Evolutionary conservation across 176 grass and related monocot species (phyloP).

Genomic region (Bothriochloa decipiens): DNA sequence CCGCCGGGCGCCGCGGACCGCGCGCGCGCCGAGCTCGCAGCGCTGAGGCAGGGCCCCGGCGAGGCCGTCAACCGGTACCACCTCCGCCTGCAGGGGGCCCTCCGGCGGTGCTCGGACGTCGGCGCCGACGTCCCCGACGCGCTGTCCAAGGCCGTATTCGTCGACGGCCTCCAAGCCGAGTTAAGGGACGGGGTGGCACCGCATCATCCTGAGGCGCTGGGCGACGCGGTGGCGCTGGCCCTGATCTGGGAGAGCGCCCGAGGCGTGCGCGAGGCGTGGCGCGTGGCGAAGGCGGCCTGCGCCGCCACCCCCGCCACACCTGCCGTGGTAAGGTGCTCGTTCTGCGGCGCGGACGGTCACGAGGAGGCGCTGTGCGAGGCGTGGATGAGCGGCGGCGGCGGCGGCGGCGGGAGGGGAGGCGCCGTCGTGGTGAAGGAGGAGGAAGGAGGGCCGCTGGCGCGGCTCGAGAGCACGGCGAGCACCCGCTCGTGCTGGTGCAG

Average conservation of each 20-base stretch:
- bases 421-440: neutral
- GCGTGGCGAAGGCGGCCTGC: constrained; percentile 26
- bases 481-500: constrained; percentile 69
- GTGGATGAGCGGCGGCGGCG: constrained; percentile 17
- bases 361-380: constrained; percentile 47
- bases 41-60: constrained; percentile 44
- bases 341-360: constrained; percentile 45
- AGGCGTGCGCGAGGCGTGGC: constrained; percentile 48
- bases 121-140: constrained; percentile 36
- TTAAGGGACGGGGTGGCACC: constrained; percentile 57
- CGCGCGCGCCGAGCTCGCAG: constrained; percentile 50
- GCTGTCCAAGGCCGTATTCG: constrained; percentile 48
- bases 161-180: constrained; percentile 58
- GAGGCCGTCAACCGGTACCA: constrained; percentile 58
- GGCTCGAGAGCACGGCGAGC: constrained; percentile 46
- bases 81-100: constrained; percentile 59
- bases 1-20: constrained; percentile 46
- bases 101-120: constrained; percentile 45
- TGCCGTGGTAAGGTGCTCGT: constrained; percentile 27
- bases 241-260: constrained; percentile 58
- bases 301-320: neutral
- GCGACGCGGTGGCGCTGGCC: constrained; percentile 59
- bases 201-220: constrained; percentile 46
- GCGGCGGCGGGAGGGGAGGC: constrained; percentile 6
- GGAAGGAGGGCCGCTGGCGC: constrained; percentile 26